These are phyloP conservation scores for Dactylellina haptotyla DNA, from an alignment of 2,329 filamentous ascomycete species.

Conservation along the genomic window DNA sequence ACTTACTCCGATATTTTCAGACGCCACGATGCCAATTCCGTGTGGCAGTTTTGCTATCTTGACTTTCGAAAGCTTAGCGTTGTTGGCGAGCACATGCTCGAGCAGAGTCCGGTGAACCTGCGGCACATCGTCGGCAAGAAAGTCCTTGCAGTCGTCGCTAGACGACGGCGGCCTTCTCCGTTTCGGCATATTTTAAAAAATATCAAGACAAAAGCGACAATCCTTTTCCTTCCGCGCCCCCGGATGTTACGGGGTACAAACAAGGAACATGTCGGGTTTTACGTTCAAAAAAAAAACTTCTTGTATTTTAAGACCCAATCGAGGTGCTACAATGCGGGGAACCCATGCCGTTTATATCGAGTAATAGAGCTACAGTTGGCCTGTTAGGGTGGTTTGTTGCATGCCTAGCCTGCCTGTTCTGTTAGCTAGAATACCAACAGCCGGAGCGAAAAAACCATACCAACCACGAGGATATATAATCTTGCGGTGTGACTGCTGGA, in stretches of 20 bases:
- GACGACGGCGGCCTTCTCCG: conserved; percentile 14
- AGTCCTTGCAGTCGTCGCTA: background rate
- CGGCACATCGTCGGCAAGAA: conserved; percentile 23
- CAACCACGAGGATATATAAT: background rate
- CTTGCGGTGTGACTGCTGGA: background rate
- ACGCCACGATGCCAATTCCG: conserved; percentile 41
- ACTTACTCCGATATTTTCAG: conserved; percentile 26
- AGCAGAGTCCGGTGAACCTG: conserved; percentile 20
- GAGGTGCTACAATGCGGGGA: background rate
- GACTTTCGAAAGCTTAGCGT: conserved; percentile 38
- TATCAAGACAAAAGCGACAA: background rate
- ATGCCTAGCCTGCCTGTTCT: background rate
- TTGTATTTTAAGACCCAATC: background rate
- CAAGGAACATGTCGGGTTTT: conserved; percentile 7
- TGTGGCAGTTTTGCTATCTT: conserved; percentile 37
- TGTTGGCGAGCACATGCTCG: conserved; percentile 37
- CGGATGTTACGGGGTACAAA: background rate
- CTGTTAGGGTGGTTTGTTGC: background rate
- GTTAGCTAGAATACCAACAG: background rate
- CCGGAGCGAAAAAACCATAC: no score
- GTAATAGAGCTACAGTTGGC: no score
- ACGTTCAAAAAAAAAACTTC: background rate
- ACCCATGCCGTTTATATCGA: background rate
- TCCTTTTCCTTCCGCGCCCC: background rate
- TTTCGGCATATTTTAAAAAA: conserved; percentile 28